phyloP scores from a whole-genome alignment of 2,329 filamentous ascomycete species.

The Cyclaneusma minus region DNA sequence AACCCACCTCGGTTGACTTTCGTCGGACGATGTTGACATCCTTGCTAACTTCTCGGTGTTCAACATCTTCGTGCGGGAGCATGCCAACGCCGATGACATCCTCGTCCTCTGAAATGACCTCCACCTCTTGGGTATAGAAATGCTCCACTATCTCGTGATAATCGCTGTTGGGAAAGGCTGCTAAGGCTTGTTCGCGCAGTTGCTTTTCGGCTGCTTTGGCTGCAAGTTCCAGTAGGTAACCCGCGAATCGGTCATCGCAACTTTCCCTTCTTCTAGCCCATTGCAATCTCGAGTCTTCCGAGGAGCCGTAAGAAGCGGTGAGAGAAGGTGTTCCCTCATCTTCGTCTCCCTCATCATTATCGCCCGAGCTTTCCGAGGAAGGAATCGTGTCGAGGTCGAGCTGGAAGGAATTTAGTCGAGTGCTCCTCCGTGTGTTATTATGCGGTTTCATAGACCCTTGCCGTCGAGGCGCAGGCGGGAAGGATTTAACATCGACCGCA shows the following conservation, averaged over 20 bases:
- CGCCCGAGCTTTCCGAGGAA: conserved; percentile 29
- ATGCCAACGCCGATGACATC: conserved; percentile 15
- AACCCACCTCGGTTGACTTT: conserved; percentile 17
- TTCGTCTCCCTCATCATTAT: conserved; percentile 15
- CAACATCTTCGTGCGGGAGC: conserved; percentile 6
- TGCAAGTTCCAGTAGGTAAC: conserved; percentile 65
- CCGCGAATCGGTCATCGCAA: conserved; percentile 60
- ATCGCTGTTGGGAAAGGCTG: conserved; percentile 58
- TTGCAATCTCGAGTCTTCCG: conserved; percentile 18
- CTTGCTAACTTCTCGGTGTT: conserved; percentile 8
- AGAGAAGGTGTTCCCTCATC: conserved; percentile 15
- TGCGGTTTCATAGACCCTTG: conserved; percentile 25
- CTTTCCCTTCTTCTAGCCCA: conserved; percentile 44
- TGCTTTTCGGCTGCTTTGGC: conserved; percentile 68
- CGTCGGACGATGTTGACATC: conserved; percentile 4
- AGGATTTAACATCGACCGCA: conserved; percentile 17
- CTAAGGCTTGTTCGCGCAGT: conserved; percentile 60
- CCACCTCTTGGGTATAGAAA: conserved; percentile 19
- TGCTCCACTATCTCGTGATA: conserved; percentile 19
- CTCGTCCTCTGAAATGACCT: conserved; percentile 17
- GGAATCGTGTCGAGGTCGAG: conserved; percentile 26
- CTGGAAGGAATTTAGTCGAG: conserved; percentile 23
- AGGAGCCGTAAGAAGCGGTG: conserved; percentile 16
- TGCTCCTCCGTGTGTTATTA: conserved; percentile 23
- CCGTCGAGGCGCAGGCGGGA: conserved; percentile 21